Conservation (phyloP, 352 stramenopile genomes). For the Pythium coloratum region DNA sequence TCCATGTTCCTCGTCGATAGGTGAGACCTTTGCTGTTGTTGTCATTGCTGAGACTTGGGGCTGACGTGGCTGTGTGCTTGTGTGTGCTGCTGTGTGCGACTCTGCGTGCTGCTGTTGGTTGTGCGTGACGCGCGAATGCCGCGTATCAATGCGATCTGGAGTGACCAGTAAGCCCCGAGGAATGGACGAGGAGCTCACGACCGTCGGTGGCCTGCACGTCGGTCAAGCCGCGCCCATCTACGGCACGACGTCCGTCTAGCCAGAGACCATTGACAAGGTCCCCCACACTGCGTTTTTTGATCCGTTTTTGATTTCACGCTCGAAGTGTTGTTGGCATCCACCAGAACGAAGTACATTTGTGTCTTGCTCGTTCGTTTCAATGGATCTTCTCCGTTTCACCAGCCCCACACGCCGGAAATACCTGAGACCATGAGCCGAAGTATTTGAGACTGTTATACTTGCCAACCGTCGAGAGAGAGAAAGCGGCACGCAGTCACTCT, state of each 20-base stretch:
- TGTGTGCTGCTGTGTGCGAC: background rate
- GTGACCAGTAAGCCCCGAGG: slow-evolving; percentile 31
- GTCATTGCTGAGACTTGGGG: slow-evolving; percentile 11
- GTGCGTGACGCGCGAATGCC: slow-evolving; percentile 2
- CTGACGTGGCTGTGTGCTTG: slow-evolving; percentile 8
- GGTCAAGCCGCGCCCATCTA: slow-evolving; percentile 24
- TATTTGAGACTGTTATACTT: no score
- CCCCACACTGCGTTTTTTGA: background rate
- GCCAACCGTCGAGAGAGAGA: no score
- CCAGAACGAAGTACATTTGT: no score
- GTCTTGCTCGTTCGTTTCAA: no score
- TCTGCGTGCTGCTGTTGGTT: slow-evolving; percentile 23
- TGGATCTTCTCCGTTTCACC: no score
- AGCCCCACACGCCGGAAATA: no score
- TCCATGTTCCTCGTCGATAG: slow-evolving; percentile 59
- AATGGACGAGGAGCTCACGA: slow-evolving; percentile 24
- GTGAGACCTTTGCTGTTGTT: slow-evolving; percentile 34
- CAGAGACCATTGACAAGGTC: background rate
- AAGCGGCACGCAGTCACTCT: no score
- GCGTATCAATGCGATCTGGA: slow-evolving; percentile 27
- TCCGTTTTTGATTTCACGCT: no score
- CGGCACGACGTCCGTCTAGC: slow-evolving; percentile 14
- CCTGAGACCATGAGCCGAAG: no score
- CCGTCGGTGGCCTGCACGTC: slow-evolving; percentile 32
- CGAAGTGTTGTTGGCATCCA: no score